Base-by-base conservation (phyloP, 2,329 filamentous ascomycete species). In the Hypomyces rosellus region DNA sequence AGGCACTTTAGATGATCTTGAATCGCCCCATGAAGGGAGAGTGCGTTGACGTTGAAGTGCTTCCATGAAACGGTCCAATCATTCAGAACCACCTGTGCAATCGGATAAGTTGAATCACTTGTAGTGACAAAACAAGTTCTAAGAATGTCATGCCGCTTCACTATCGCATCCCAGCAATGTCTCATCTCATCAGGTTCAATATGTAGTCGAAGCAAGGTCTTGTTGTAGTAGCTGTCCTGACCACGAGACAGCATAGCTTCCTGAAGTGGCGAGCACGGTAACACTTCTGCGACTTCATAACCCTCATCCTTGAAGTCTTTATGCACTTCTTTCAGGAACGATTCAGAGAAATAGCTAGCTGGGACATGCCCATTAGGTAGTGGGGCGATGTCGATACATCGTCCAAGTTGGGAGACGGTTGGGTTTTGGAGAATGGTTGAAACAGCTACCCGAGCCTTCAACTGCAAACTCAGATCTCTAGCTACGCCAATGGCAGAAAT, bases 211-310 rank as follows among this genome's bases (percentile, higher is more conserved):
- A 95, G 78, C 0, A 85, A 66, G 50, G 88, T 81, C 44, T 79
- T 80, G 63, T 95, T 96, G 59, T 78, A 82, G 63, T 96, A 96
- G 2, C 82, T 74, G 1, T 69, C 67, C 11, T 70, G 64, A 1
- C 66, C 66, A 54, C 72, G 59, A 8, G 81, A 78, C 1, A 96
- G 73, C 89, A 96, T 96, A 1, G 85, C 86, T 69, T 95, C 87
- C 64, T 96, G 91, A 0, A 96, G 70, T 1, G 90, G 87, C 1
- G 89, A 95, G 62, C 91, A 96, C 1, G 90, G 90, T 5, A 91
- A 69, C 8, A 95, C 74, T 1, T 70, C 73, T 30, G 77, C 67
- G 3, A 86, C 70, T 0, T 57, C 41, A 4, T 65, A 63, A 0
- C 65, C 64, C 2, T 64, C 53, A 4, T 52, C 30, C 5, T 16